Percentiles rank a stretch among this genome's conserved stretches.
Conservation (phyloP, 305 asterid genomes). For the Ilex paraguariensis region DNA sequence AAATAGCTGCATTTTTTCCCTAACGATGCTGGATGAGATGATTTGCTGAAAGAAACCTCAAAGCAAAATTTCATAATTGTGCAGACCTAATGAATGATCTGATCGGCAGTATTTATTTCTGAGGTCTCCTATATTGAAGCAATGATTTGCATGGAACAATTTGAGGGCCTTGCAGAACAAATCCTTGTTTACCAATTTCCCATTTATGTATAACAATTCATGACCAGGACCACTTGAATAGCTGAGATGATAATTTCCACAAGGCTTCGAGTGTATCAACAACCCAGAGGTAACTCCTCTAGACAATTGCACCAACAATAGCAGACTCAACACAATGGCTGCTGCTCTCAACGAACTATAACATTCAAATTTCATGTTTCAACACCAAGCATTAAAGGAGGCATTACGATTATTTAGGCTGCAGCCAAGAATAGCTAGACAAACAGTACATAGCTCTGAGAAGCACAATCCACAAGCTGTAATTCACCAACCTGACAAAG, state of each 20-base stretch:
- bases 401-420: conserved; percentile 32
- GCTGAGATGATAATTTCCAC: conserved; percentile 47
- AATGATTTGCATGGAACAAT: conserved; percentile 30
- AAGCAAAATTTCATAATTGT: conserved; percentile 3
- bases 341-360: conserved; percentile 29
- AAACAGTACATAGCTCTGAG: too few relatives aligned
- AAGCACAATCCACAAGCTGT: too few relatives aligned
- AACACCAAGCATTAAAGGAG: conserved; percentile 15
- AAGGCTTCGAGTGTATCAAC: conserved; percentile 33
- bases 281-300: conserved; percentile 35
- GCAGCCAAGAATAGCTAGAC: conserved; percentile 3
- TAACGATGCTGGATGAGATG: neutral
- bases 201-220: conserved; percentile 53
- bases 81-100: conserved; percentile 43
- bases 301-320: conserved; percentile 39
- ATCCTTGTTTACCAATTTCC: conserved; percentile 46
- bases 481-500: neutral
- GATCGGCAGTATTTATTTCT: conserved; percentile 34
- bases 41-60: conserved; percentile 4
- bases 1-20: neutral
- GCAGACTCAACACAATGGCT: conserved; percentile 29
- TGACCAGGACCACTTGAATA: conserved; percentile 31
- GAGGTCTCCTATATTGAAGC: conserved; percentile 31
- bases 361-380: conserved; percentile 28
- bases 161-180: conserved; percentile 55